Conservation (phyloP, 768 basidiomycete species). For the Pholiota microspora region DNA sequence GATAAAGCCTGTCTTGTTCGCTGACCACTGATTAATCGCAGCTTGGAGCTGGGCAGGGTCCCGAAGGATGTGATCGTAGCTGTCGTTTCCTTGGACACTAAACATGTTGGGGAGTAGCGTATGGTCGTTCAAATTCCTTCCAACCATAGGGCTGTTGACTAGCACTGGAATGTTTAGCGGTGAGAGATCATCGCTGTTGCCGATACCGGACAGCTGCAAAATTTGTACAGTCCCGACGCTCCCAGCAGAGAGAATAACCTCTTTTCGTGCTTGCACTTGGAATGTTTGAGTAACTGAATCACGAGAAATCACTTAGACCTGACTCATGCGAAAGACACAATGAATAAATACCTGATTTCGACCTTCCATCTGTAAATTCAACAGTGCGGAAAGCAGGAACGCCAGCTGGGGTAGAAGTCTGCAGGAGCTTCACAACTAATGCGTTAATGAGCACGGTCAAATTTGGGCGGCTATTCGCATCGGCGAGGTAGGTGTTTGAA, state of each 20-base stretch:
- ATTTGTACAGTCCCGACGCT: slow-evolving; percentile 21
- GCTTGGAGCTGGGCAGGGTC: slow-evolving; percentile 9
- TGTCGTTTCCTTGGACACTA: slow-evolving; percentile 5
- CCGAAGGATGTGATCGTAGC: slow-evolving; percentile 6
- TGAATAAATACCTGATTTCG: not conserved
- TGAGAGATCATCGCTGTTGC: slow-evolving; percentile 12
- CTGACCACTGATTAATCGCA: slow-evolving; percentile 24
- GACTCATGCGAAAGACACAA: too few species aligned
- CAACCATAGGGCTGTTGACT: slow-evolving; percentile 19
- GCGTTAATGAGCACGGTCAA: slow-evolving; percentile 34
- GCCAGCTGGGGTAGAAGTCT: slow-evolving; percentile 9
- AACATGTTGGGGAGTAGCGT: slow-evolving; percentile 17
- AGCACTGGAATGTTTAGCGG: slow-evolving; percentile 12
- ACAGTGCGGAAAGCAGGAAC: slow-evolving; percentile 19
- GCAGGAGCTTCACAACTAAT: slow-evolving; percentile 26
- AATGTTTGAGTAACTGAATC: slow-evolving; percentile 7
- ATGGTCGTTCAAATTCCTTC: slow-evolving; percentile 23
- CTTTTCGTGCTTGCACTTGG: slow-evolving; percentile 16
- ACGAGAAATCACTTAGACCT: too few species aligned
- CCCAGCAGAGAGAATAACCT: slow-evolving; percentile 23
- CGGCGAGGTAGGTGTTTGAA: slow-evolving; percentile 32
- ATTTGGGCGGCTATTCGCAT: slow-evolving; percentile 28
- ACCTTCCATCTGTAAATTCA: slow-evolving; percentile 11
- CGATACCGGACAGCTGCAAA: slow-evolving; percentile 23
- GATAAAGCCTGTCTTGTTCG: slow-evolving; percentile 30